Conservation (phyloP, 305 asterid genomes). For the Fraxinus dipetala region DNA sequence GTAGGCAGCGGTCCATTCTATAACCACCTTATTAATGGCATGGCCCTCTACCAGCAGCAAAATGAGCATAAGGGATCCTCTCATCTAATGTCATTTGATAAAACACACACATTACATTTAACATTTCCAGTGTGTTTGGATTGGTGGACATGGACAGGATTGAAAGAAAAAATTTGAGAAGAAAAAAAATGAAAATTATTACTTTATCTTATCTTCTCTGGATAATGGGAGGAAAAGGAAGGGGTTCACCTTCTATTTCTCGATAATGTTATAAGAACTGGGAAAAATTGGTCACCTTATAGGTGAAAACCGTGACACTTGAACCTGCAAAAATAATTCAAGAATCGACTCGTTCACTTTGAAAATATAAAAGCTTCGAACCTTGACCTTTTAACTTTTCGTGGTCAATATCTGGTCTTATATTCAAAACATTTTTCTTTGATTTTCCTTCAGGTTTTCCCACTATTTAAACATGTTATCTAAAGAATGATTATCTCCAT, state of each 20-base stretch:
- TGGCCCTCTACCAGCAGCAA: conserved; percentile 26
- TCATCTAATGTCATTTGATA: conserved; percentile 13
- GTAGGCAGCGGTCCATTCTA: conserved; percentile 19
- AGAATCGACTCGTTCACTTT: neutral
- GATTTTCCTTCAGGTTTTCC: neutral
- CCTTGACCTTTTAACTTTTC: neutral
- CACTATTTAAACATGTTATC: neutral
- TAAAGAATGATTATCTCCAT: neutral
- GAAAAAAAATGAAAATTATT: neutral
- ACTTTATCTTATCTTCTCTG: neutral
- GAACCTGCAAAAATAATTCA: neutral
- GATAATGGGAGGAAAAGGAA: neutral
- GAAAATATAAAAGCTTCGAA: neutral
- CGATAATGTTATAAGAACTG: neutral
- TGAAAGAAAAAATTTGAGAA: neutral
- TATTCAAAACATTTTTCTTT: neutral
- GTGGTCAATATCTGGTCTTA: neutral
- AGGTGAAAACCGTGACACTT: neutral
- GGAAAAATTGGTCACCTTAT: neutral
- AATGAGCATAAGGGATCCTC: conserved; percentile 15
- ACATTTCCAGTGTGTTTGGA: neutral
- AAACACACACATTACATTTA: neutral
- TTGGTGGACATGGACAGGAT: neutral
- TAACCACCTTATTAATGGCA: conserved; percentile 28
- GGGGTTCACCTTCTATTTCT: neutral